Evolutionary conservation across 2,329 filamentous ascomycete genomes (phyloP), one percentile per base, ranked within the genome.

Genomic region (Tetracladium maxilliforme): DNA sequence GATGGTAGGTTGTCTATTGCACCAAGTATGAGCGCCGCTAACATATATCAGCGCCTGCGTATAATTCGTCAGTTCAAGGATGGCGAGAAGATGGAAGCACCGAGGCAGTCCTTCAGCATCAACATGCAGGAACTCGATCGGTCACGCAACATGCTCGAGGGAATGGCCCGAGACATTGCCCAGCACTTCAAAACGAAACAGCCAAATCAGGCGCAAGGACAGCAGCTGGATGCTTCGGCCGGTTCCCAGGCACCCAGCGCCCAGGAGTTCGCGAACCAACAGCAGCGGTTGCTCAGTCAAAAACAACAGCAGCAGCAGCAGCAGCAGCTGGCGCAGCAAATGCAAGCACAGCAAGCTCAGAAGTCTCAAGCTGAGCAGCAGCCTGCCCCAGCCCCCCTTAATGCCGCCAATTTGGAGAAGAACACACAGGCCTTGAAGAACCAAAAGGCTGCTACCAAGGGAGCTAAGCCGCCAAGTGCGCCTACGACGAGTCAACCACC

Each of bases 401-500:
- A 40, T 26, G 39, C 42, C 12, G 39, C 42, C 14, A 47, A 49
- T 30, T 24, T 50, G 10, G 42, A 46, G 11, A 55, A 62, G 30
- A 29, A 61, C 42, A 35, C 62, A 66, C 32, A 45, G 52, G 35
- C 38, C 43, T 27, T 53, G 57, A 30, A 52, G 54, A 27, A 48
- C 49, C 5, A 45, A 37, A 17, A 60, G 52, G 41, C 66, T 62
- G n/a, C n/a, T n/a, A n/a, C n/a, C n/a, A n/a, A n/a, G 40, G 48
- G 47, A 7, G 53, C 50, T 7, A 58, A 64, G 32, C 47, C 61
- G 1, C 66, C 68, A 4, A 55, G 64, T 9, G 66, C 70, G 7
- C 68, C 70, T 10, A 73, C 64, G 0, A 60, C 60, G 2, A 39
- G 58, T 10, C 64, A 70, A 33, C 60, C 67, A 10, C 68, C 68